These are phyloP conservation scores for Pseudoscleropodium purum DNA, from an alignment of 225 moss, liverwort and hornwort genomes.

Conservation along the genomic window DNA sequence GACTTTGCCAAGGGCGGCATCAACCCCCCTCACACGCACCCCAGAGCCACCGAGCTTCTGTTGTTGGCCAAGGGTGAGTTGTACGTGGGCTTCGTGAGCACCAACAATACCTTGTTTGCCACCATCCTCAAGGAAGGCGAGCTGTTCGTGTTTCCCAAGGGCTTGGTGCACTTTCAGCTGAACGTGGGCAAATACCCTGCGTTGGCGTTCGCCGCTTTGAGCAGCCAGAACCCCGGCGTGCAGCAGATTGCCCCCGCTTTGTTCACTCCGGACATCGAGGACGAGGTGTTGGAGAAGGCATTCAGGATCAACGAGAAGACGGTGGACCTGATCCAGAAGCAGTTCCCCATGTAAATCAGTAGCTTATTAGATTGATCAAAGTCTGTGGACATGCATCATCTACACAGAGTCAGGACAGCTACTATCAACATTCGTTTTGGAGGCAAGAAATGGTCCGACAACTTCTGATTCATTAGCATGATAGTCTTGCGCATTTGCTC, in stretches of 20 bases:
- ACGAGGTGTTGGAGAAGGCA: too few species aligned
- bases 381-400: too few species aligned
- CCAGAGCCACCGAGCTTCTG: background rate
- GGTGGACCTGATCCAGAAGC: background rate
- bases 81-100: background rate
- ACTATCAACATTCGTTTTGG: background rate
- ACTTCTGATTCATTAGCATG: background rate
- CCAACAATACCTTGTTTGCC: background rate
- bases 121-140: background rate
- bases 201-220: background rate
- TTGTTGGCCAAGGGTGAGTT: background rate
- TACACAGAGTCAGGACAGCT: background rate
- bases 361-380: too few species aligned
- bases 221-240: background rate
- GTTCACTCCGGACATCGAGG: too few species aligned
- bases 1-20: background rate
- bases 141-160: background rate
- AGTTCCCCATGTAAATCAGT: background rate
- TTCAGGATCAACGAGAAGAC: too few species aligned
- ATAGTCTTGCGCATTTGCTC: background rate
- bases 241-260: background rate
- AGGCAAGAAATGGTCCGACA: background rate
- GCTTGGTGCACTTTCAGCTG: background rate
- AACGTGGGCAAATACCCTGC: background rate
- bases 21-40: background rate